Conservation (phyloP, 2,329 filamentous ascomycete species). For the Lasiodiplodia hormozganensis region DNA sequence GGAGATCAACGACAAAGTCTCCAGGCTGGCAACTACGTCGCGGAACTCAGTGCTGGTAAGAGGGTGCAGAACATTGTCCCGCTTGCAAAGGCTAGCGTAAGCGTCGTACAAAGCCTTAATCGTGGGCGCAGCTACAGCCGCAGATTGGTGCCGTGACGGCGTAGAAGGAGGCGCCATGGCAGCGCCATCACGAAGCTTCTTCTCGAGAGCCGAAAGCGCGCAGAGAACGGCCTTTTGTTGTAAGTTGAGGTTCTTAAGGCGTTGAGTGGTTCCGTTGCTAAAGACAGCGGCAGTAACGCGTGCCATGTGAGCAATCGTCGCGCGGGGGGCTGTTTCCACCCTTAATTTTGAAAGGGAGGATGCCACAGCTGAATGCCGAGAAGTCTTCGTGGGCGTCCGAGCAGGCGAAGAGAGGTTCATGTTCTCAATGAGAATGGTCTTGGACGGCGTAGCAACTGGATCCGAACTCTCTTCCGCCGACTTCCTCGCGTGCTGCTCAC, state of each 20-base stretch:
- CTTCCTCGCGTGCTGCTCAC: conserved; percentile 72
- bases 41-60: conserved; percentile 92
- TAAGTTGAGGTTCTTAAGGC: conserved; percentile 86
- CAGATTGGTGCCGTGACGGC: conserved; percentile 49
- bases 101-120: conserved; percentile 84
- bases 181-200: conserved; percentile 64
- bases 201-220: conserved; percentile 85
- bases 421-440: conserved; percentile 81
- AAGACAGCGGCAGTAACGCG: conserved; percentile 90
- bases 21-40: conserved; percentile 87
- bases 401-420: conserved; percentile 70
- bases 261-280: conserved; percentile 83
- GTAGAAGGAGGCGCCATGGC: conserved; percentile 36
- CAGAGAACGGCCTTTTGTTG: conserved; percentile 97
- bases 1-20: conserved; percentile 82
- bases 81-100: conserved; percentile 82
- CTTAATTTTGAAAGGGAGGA: conserved; percentile 69
- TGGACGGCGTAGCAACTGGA: conserved; percentile 69
- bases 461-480: conserved; percentile 60
- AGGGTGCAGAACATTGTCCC: conserved; percentile 87
- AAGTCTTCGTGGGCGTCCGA: conserved; percentile 50
- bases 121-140: conserved; percentile 71
- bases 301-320: conserved; percentile 88
- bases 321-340: conserved; percentile 81
- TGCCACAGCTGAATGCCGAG: conserved; percentile 1